phyloP scores from a whole-genome alignment of 1,284 basidiomycete species.

The Chondrostereum purpureum region DNA sequence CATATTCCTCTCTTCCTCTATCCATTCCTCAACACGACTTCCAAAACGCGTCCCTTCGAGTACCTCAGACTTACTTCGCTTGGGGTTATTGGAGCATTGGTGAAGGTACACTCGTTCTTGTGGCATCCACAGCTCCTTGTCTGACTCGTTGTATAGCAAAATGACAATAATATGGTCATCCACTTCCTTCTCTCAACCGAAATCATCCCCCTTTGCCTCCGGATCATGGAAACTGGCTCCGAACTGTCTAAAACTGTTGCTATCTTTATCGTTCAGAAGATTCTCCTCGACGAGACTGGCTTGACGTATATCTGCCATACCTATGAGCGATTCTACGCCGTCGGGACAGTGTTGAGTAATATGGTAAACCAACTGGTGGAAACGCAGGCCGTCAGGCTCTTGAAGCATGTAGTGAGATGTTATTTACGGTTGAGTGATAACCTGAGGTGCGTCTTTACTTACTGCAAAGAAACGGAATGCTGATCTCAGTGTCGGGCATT shows the following conservation, averaged over 20 bases:
- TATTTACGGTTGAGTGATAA: conserved; percentile 97
- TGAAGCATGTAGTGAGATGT: conserved; percentile 98
- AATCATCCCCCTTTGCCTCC: conserved; percentile 97
- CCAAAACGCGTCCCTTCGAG: conserved; percentile 98
- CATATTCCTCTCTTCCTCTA: conserved; percentile 99
- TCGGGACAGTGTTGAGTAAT: conserved; percentile 96
- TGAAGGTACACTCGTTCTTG: conserved; percentile 58
- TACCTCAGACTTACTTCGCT: conserved; percentile 96
- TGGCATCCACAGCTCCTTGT: background rate
- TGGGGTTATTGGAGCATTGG: conserved; percentile 96
- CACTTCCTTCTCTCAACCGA: conserved; percentile 99
- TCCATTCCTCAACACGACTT: conserved; percentile 98
- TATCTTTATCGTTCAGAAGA: conserved; percentile 99
- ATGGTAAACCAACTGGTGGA: conserved; percentile 98
- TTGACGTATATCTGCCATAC: conserved; percentile 99
- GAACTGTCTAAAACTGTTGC: conserved; percentile 99
- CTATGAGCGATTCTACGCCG: conserved; percentile 98
- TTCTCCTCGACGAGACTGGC: conserved; percentile 95
- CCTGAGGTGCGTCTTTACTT: conserved; percentile 56
- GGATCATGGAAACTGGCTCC: conserved; percentile 99
- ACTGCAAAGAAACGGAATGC: background rate
- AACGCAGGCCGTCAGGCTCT: conserved; percentile 90
- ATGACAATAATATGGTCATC: conserved; percentile 98
- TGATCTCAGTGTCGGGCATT: too few species aligned
- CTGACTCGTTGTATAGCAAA: conserved; percentile 59